These are phyloP conservation scores for Penicillium palitans DNA, from an alignment of 2,329 filamentous ascomycete species.

Conservation along the genomic window DNA sequence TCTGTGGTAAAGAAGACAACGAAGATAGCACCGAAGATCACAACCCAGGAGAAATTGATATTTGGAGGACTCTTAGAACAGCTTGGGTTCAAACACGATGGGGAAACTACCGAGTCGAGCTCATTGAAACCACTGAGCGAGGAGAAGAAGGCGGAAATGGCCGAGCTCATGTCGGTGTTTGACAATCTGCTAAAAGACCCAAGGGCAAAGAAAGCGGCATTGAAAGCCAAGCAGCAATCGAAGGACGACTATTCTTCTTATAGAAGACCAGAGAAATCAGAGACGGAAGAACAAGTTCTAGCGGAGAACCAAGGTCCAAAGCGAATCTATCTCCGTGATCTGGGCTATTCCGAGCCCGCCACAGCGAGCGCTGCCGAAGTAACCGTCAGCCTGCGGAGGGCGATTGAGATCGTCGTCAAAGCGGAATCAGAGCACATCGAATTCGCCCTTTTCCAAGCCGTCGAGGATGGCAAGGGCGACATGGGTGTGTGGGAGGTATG, in stretches of 20 bases:
- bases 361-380: constrained; percentile 9
- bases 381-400: constrained; percentile 21
- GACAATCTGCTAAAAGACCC: constrained; percentile 12
- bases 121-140: constrained; percentile 9
- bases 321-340: constrained; percentile 16
- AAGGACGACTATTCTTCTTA: background rate
- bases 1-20: constrained; percentile 1
- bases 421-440: constrained; percentile 37
- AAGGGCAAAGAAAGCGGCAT: background rate
- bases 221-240: background rate
- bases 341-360: constrained; percentile 18
- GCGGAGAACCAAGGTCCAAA: constrained; percentile 1
- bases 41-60: constrained; percentile 20
- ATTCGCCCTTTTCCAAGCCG: constrained; percentile 29
- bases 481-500: constrained; percentile 43
- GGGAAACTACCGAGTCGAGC: background rate
- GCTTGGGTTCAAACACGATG: constrained; percentile 11
- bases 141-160: constrained; percentile 23
- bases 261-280: background rate
- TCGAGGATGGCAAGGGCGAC: constrained; percentile 34
- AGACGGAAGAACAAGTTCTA: background rate
- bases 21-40: constrained; percentile 20
- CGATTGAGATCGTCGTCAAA: constrained; percentile 30
- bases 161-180: constrained; percentile 23
- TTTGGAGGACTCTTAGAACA: constrained; percentile 26